Evolutionary conservation across 1,139 yeast genomes (phyloP), one percentile per base, ranked within the genome.

Genomic region (Saccharomyces hybrid): DNA sequence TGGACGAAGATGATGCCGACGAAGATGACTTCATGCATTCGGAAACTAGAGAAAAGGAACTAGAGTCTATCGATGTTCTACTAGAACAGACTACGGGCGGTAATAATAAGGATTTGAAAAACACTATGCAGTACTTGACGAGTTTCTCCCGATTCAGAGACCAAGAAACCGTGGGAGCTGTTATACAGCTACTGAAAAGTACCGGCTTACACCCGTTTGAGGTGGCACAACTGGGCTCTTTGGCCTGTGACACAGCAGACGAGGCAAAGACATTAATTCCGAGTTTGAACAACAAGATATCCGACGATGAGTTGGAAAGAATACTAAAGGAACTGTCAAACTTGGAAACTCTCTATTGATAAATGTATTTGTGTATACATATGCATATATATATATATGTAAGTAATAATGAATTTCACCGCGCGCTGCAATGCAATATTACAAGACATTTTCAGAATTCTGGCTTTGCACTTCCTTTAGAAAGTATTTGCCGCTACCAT

Each of bases 241-340:
- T 93, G 60, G 89, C 95, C 47, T 91, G 97, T 72, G 99, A 93
- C 68, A 98, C 93, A 62, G 91, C 96, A 5, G 99, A 93, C 67
- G 99, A 93, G 75, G 98, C 98, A 34, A 88, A 90, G 72, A 88
- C 97, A 28, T 77, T 93, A 66, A 86, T 93, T 59, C 97, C 99
- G 50, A 86, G 96, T 71, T 77, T 93, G 66, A 78, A 82, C 16
- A 80, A 78, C 60, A 91, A 91, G 70, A 90, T 88, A 50, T 80
- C 88, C 6, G 96, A 90, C 62, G 88, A 87, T 50, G 97, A 91
- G 67, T 75, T 93, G 57, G 96, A 90, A 70, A 84, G 88, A 52
- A 79, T 91, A 57, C 78, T 93, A 63, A 95, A 91, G 64, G 97
- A 91, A 74, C 78, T 89, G 67, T 82, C 89, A 61, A 83, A 87